Evolutionary conservation across 805 yeast genomes (phyloP).

Genomic region (Zygoascus tannicola): DNA sequence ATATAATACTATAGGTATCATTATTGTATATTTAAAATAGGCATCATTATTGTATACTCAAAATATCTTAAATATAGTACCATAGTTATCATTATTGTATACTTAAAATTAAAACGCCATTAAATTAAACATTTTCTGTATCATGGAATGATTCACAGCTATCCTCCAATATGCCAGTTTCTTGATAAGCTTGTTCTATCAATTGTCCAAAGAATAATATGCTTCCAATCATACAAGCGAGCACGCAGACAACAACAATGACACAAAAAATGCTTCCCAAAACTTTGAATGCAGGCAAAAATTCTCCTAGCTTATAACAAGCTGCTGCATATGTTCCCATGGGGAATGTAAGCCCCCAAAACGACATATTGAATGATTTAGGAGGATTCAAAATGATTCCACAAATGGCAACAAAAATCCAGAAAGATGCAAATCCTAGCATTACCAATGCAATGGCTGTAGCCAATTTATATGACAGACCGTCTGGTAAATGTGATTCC

Average conservation of each 20-base stretch:
- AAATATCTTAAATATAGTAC: no score
- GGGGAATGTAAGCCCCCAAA: conserved; percentile 90
- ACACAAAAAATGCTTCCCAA: conserved; percentile 53
- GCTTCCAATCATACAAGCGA: conserved; percentile 27
- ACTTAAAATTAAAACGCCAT: no score
- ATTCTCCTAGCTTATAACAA: conserved; percentile 40
- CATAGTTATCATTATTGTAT: no score
- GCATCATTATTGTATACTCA: no score
- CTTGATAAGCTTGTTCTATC: conserved; percentile 10
- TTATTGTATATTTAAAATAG: no score
- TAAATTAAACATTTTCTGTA: no score
- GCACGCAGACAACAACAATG: conserved; percentile 35
- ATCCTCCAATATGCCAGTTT: no score
- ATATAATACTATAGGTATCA: no score
- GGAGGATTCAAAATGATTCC: conserved; percentile 29
- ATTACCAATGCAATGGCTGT: conserved; percentile 38
- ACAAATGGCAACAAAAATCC: conserved; percentile 38
- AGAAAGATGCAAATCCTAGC: conserved; percentile 49
- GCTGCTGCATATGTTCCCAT: conserved; percentile 72
- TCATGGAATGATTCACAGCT: no score
- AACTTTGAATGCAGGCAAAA: conserved; percentile 50
- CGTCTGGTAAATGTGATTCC: conserved; percentile 5
- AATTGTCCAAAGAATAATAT: conserved; percentile 1
- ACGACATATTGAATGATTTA: conserved; percentile 39
- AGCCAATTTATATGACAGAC: conserved; percentile 17